phyloP scores from a whole-genome alignment of 1,139 yeast genomes.

The Saccharomyces hybrid region DNA sequence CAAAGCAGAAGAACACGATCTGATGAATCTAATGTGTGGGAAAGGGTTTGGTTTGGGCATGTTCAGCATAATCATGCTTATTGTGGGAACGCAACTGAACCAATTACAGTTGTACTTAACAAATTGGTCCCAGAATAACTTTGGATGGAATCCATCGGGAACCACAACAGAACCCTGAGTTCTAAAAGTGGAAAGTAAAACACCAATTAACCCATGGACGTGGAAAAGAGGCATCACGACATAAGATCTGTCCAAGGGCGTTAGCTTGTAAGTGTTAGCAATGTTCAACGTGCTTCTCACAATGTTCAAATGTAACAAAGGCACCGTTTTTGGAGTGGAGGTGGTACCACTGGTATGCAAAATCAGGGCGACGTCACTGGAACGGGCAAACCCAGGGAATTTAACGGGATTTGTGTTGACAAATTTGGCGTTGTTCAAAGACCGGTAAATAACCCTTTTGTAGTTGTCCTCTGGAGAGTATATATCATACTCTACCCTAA shows the following conservation, averaged over 20 bases:
- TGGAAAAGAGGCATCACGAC: slow-evolving; percentile 70
- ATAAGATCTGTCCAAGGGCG: slow-evolving; percentile 44
- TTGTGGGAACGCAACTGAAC: slow-evolving; percentile 72
- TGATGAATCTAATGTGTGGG: slow-evolving; percentile 52
- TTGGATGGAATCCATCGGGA: slow-evolving; percentile 52
- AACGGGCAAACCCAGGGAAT: slow-evolving; percentile 39
- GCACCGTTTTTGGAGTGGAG: slow-evolving; percentile 66
- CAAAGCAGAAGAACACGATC: slow-evolving; percentile 61
- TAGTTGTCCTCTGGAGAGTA: slow-evolving; percentile 31
- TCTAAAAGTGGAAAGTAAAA: slow-evolving; percentile 49
- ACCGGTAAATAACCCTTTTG: slow-evolving; percentile 27
- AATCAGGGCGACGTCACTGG: slow-evolving; percentile 51
- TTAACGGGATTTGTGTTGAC: slow-evolving; percentile 21
- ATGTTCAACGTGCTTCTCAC: slow-evolving; percentile 52
- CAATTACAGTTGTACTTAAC: slow-evolving; percentile 44
- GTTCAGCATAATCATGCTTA: slow-evolving; percentile 54
- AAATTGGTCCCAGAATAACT: slow-evolving; percentile 51
- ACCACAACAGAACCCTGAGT: slow-evolving; percentile 55
- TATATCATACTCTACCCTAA: slow-evolving; percentile 37
- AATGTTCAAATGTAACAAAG: slow-evolving; percentile 54
- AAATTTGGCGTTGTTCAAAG: slow-evolving; percentile 28
- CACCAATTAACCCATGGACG: slow-evolving; percentile 63
- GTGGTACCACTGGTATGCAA: slow-evolving; percentile 68
- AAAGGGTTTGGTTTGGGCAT: slow-evolving; percentile 41
- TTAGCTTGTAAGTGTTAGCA: slow-evolving; percentile 45